Percentiles rank a stretch among this genome's conserved stretches.
phyloP scores from a whole-genome alignment of 192 early-diverging fungal species.

The Pilaira anomala region DNA sequence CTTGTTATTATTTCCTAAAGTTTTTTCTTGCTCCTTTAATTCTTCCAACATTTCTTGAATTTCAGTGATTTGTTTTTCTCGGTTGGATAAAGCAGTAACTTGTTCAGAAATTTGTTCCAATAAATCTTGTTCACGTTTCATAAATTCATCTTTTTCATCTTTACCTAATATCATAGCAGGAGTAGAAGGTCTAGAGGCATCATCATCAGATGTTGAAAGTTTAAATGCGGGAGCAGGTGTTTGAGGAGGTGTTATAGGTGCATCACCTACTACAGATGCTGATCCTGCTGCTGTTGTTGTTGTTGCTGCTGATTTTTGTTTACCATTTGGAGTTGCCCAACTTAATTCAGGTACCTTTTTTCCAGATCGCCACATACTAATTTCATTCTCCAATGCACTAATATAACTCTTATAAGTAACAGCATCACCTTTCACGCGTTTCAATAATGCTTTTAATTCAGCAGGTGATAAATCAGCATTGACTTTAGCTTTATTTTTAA shows the following conservation, averaged over 20 bases:
- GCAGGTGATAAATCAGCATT: conserved; percentile 92
- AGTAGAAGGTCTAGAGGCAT: conserved; percentile 61
- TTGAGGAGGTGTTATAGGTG: not conserved
- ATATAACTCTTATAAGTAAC: conserved; percentile 81
- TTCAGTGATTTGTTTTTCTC: conserved; percentile 52
- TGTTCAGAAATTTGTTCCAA: conserved; percentile 90
- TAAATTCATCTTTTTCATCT: conserved; percentile 93
- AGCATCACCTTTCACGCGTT: conserved; percentile 81
- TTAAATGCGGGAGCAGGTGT: conserved; percentile 45
- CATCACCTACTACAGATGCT: not conserved
- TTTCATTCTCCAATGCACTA: conserved; percentile 80
- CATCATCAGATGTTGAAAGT: conserved; percentile 25
- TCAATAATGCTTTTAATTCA: conserved; percentile 94
- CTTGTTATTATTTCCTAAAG: conserved; percentile 65
- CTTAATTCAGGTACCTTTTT: conserved; percentile 57
- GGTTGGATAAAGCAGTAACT: conserved; percentile 72
- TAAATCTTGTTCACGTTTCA: conserved; percentile 94
- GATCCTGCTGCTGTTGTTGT: not conserved
- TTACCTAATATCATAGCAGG: conserved; percentile 77
- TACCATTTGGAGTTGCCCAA: conserved; percentile 45
- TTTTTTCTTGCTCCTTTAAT: conserved; percentile 63
- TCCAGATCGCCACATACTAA: conserved; percentile 87
- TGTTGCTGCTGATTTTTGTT: conserved; percentile 26
- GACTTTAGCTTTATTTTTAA: conserved; percentile 99
- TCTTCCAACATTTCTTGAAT: conserved; percentile 76